Base-by-base conservation (phyloP, 306 rosid species). In the Acacia crassicarpa region DNA sequence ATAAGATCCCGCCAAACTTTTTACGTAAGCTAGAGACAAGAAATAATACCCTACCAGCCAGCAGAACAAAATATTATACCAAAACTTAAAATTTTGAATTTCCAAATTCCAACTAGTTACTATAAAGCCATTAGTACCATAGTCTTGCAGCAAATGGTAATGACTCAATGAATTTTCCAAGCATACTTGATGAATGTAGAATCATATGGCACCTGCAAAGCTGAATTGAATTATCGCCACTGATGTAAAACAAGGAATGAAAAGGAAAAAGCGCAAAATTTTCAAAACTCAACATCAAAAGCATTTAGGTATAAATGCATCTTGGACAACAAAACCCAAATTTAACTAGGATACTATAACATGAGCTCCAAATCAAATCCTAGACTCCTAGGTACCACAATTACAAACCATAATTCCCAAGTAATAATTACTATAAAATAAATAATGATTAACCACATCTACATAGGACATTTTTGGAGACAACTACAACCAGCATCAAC, bases 131-230 rank as follows among this genome's bases (percentile, higher is more conserved):
- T 67, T 72, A 45, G 79, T 91, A 93, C 98, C 99, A 95, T 44
- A 95, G 89, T 91, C 92, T 91, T 51, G 92, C 92, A 78, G 99
- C 86, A 88, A 92, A 93, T 44, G 92, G 91, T 80, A 93, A 79
- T 78, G 95, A 89, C 84, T 84, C 90, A 56, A 91, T 78, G 82
- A 95, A 95, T 82, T 88, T 90, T 83, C 86, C 93, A 48, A 95
- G 84, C 86, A 78, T 85, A 84, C 94, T 88, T 35, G 66, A 75
- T n/a, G 92, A 93, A 30, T 69, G 94, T 83, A 86, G 87, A 82
- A 90, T 83, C 43, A 83, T 71, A 83, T 89, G 90, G 82, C 96
- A 93, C 93, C 99, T 93, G 98, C 89, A 85, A 48, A 75, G 65
- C 71, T 63, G 40, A 87, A 77, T 68, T 79, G 69, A 65, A 75